Percentiles rank a stretch among this genome's conserved stretches.
phyloP scores from a whole-genome alignment of 768 basidiomycete species.

The Punctularia strigosozonata region DNA sequence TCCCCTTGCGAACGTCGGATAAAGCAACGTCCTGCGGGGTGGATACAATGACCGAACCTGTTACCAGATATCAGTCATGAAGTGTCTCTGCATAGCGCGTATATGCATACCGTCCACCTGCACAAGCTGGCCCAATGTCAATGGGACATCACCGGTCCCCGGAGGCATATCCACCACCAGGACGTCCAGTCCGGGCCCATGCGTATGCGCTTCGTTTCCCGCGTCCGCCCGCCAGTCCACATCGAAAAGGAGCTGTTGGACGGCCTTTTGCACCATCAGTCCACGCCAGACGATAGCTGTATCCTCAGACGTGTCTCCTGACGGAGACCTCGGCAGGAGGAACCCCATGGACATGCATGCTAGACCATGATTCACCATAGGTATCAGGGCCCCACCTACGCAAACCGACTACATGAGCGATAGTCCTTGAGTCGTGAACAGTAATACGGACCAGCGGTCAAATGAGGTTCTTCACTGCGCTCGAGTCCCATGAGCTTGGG shows the following conservation, averaged over 20 bases:
- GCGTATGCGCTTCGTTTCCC: conserved; percentile 12
- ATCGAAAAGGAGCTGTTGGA: conserved; percentile 91
- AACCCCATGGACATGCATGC: conserved; percentile 98
- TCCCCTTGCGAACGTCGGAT: conserved; percentile 84
- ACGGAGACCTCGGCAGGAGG: conserved; percentile 47
- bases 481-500: conserved; percentile 90
- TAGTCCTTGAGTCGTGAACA: not conserved
- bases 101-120: conserved; percentile 60
- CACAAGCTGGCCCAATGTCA: conserved; percentile 84
- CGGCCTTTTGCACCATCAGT: conserved; percentile 96
- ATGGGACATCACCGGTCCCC: conserved; percentile 91
- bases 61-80: not conserved
- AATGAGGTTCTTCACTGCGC: conserved; percentile 54
- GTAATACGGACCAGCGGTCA: not conserved
- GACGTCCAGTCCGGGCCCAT: conserved; percentile 55
- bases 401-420: not conserved
- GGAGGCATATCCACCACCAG: conserved; percentile 95
- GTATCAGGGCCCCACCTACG: conserved; percentile 62
- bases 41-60: conserved; percentile 88
- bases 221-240: conserved; percentile 86
- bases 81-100: not conserved
- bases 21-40: conserved; percentile 94
- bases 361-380: conserved; percentile 78
- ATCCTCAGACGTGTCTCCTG: conserved; percentile 44
- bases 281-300: conserved; percentile 91